Conservation (phyloP, 139 green algal species). For the Spirogloea muscicola region DNA sequence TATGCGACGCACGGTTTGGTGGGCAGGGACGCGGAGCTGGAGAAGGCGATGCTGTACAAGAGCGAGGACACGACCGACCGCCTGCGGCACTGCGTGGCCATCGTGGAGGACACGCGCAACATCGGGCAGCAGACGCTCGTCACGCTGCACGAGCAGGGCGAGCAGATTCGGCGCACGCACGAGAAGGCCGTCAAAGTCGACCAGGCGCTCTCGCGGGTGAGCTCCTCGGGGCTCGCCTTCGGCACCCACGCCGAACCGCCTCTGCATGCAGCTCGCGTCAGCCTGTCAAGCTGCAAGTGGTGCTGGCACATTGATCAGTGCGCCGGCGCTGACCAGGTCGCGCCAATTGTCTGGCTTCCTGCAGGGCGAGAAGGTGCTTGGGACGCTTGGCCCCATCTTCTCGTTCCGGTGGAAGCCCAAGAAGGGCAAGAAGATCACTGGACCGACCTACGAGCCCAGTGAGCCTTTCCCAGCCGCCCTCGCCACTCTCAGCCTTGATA, state of each 20-base stretch:
- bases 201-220: constrained; percentile 25
- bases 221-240: too few species aligned
- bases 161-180: constrained; percentile 33
- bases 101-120: constrained; percentile 25
- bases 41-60: constrained; percentile 11
- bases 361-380: constrained; percentile 40
- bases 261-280: too few species aligned
- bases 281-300: too few species aligned
- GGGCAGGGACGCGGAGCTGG: too few species aligned
- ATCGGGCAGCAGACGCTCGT: constrained; percentile 24
- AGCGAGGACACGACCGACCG: constrained; percentile 7
- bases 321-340: too few species aligned
- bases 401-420: constrained; percentile 26
- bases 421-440: constrained; percentile 25
- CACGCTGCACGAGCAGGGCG: constrained; percentile 34
- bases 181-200: constrained; percentile 32
- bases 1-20: too few species aligned
- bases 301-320: too few species aligned
- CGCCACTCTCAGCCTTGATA: too few species aligned
- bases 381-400: constrained; percentile 32
- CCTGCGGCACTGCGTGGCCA: constrained; percentile 1
- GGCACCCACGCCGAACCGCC: too few species aligned
- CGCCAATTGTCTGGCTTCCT: too few species aligned
- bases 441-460: too few species aligned
- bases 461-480: too few species aligned